These are phyloP conservation scores for Phaeolepiota aurea DNA, from an alignment of 768 basidiomycete species.

Conservation along the genomic window DNA sequence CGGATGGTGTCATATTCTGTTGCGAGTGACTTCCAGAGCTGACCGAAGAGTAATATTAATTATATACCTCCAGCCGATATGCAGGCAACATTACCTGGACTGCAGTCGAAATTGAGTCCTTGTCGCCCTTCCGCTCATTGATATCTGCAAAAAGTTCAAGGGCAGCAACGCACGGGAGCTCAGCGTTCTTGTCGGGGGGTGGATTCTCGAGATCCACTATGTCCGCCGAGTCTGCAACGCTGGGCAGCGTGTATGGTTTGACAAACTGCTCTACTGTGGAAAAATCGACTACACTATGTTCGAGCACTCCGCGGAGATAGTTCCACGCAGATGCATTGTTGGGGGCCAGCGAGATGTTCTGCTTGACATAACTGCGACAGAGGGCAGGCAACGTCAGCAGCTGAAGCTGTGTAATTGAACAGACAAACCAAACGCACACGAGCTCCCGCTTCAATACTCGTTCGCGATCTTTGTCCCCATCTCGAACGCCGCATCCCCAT, in stretches of 20 bases:
- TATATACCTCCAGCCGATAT: background rate
- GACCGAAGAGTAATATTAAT: slow-evolving; percentile 3
- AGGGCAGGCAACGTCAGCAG: background rate
- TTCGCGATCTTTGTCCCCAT: slow-evolving; percentile 54
- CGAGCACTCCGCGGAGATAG: slow-evolving; percentile 83
- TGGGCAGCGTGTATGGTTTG: slow-evolving; percentile 45
- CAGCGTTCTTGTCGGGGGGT: slow-evolving; percentile 50
- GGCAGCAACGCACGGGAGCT: slow-evolving; percentile 71
- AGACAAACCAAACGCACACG: slow-evolving; percentile 40
- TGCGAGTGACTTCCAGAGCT: slow-evolving; percentile 70
- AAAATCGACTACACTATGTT: slow-evolving; percentile 51
- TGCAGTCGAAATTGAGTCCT: slow-evolving; percentile 36
- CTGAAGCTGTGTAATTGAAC: background rate
- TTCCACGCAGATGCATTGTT: slow-evolving; percentile 97
- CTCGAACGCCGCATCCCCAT: slow-evolving; percentile 55
- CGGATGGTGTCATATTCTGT: slow-evolving; percentile 66
- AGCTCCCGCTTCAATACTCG: slow-evolving; percentile 62
- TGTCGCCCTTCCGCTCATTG: slow-evolving; percentile 47
- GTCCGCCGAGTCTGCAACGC: slow-evolving; percentile 19
- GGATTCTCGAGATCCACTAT: slow-evolving; percentile 74
- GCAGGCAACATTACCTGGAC: slow-evolving; percentile 29
- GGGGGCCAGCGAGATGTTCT: slow-evolving; percentile 77
- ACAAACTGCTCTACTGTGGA: slow-evolving; percentile 51
- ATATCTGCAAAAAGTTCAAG: slow-evolving; percentile 83
- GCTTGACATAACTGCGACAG: slow-evolving; percentile 61